phyloP scores from a whole-genome alignment of 768 basidiomycete species.

The Rhizopogon sp. region DNA sequence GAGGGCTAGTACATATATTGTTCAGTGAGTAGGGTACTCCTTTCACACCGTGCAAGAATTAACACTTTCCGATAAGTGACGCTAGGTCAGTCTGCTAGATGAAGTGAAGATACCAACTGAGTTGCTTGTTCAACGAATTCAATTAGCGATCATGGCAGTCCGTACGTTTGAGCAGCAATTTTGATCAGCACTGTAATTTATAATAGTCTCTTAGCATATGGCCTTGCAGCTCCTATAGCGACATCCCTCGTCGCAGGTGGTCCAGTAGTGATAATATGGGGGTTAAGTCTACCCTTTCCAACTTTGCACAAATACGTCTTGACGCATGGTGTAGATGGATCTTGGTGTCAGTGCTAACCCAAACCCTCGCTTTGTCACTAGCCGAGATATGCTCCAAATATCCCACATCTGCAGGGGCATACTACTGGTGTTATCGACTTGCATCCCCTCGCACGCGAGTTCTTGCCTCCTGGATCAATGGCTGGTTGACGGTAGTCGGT shows the following conservation, averaged over 20 bases:
- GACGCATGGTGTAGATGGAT: constrained; percentile 37
- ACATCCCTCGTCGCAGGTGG: constrained; percentile 53
- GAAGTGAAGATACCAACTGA: neutral
- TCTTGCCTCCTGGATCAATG: constrained; percentile 59
- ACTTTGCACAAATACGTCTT: neutral
- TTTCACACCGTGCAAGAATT: constrained; percentile 10
- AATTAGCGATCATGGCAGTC: constrained; percentile 54
- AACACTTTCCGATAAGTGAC: constrained; percentile 28
- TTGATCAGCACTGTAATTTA: constrained; percentile 1
- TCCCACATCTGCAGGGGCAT: constrained; percentile 57
- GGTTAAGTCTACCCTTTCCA: constrained; percentile 26
- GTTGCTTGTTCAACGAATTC: constrained; percentile 1
- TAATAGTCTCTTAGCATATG: constrained; percentile 37
- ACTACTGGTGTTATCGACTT: constrained; percentile 64
- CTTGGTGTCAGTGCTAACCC: constrained; percentile 42
- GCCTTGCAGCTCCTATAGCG: constrained; percentile 50
- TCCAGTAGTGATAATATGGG: constrained; percentile 55
- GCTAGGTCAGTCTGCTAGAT: constrained; percentile 30
- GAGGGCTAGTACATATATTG: constrained; percentile 47
- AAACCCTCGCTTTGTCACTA: constrained; percentile 47
- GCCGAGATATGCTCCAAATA: constrained; percentile 58
- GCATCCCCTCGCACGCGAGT: constrained; percentile 47
- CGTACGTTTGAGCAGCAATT: constrained; percentile 35
- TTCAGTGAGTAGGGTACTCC: constrained; percentile 38
- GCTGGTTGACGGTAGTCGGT: constrained; percentile 65